Conservation (phyloP, 1,139 yeast genomes). For the Yamadazyma sp. region DNA sequence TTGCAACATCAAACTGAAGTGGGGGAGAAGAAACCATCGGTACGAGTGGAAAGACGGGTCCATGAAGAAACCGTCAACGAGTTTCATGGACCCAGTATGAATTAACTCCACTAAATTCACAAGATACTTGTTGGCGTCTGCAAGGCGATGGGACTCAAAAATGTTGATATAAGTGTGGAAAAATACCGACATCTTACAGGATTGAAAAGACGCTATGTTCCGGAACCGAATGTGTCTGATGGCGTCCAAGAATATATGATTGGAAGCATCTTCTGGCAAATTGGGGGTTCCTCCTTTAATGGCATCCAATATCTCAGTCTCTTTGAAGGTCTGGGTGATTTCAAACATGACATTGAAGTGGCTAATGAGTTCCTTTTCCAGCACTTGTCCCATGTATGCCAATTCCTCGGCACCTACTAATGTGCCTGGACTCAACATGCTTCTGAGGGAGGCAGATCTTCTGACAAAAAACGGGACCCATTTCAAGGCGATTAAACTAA, state of each 20-base stretch:
- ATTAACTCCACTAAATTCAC: background rate
- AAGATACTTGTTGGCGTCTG: background rate
- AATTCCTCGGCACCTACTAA: background rate
- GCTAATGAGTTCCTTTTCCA: background rate
- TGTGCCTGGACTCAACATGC: background rate
- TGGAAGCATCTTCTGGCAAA: background rate
- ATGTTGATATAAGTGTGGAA: background rate
- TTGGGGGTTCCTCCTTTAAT: background rate
- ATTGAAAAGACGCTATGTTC: background rate
- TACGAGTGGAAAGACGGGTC: background rate
- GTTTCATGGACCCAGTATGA: background rate
- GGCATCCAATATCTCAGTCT: background rate
- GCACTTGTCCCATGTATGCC: background rate
- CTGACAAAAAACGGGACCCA: constrained; percentile 2
- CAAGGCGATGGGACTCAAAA: background rate
- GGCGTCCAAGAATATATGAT: background rate
- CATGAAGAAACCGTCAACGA: background rate
- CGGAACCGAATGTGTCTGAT: background rate
- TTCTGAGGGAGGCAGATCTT: background rate
- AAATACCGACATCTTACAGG: background rate
- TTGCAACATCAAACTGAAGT: background rate
- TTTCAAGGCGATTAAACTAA: background rate
- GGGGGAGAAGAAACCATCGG: background rate
- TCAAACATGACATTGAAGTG: background rate
- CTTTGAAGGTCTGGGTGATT: background rate